Percentiles rank a stretch among this genome's conserved stretches.
These are phyloP conservation scores for Calonectria pauciramosa DNA, from an alignment of 2,329 filamentous ascomycete species.

Conservation along the genomic window DNA sequence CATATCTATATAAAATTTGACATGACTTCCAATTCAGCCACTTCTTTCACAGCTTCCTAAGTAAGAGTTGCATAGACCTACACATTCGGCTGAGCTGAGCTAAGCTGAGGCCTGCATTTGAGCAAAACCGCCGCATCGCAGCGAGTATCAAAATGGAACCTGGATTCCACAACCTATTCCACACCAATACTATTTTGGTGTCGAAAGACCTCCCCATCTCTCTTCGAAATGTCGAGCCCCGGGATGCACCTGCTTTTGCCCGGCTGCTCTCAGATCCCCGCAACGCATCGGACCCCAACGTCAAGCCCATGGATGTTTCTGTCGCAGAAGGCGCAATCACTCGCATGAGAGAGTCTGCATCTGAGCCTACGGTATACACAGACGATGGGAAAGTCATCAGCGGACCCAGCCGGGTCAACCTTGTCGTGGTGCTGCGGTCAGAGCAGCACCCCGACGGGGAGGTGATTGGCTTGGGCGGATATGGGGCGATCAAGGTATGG, in stretches of 20 bases:
- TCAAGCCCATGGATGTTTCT: constrained; percentile 17
- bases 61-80: neutral
- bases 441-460: neutral
- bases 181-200: constrained; percentile 11
- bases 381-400: neutral
- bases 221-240: constrained; percentile 4
- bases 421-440: constrained; percentile 15
- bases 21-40: too few relatives aligned
- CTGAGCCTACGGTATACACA: constrained; percentile 4
- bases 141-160: neutral
- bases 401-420: constrained; percentile 20
- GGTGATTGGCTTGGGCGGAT: constrained; percentile 22
- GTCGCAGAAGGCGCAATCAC: constrained; percentile 3
- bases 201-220: constrained; percentile 1
- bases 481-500: constrained; percentile 19
- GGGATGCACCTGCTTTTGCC: constrained; percentile 13
- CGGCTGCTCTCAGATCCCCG: constrained; percentile 24
- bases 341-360: constrained; percentile 20
- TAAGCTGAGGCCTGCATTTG: neutral
- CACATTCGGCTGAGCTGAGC: neutral
- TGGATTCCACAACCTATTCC: neutral
- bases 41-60: neutral
- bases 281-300: constrained; percentile 15
- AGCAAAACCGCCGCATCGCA: neutral
- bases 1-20: neutral